Percentiles rank a stretch among this genome's conserved stretches.
Conservation (phyloP, 2,329 filamentous ascomycete species). For the Aspergillus aculeatinus region DNA sequence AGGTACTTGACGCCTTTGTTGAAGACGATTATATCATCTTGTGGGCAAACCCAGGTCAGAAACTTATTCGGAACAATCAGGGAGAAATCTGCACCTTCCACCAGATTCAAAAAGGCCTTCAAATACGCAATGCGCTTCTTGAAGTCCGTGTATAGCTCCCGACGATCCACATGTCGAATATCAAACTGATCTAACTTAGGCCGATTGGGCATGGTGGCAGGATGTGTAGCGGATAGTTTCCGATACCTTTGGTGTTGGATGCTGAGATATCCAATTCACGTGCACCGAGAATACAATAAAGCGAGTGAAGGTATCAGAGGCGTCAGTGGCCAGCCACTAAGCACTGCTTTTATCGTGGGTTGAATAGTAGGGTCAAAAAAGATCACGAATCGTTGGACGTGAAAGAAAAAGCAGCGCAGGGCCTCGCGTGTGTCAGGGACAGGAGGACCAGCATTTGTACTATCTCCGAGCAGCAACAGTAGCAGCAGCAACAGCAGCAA, state of each 20-base stretch:
- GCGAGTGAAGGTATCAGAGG: not conserved
- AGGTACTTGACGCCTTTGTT: conserved; percentile 14
- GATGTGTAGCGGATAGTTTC: not conserved
- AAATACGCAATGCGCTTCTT: conserved; percentile 12
- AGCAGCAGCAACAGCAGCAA: too few relatives aligned
- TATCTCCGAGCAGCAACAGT: not conserved
- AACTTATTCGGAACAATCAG: too few relatives aligned
- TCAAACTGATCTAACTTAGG: not conserved
- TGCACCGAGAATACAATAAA: not conserved
- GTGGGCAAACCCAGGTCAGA: not conserved
- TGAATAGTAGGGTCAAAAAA: not conserved
- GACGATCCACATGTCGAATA: conserved; percentile 7
- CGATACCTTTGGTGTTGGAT: not conserved
- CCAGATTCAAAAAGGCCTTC: conserved; percentile 9
- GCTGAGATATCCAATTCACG: not conserved
- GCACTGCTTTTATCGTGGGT: not conserved
- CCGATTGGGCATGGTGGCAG: not conserved
- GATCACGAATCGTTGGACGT: not conserved
- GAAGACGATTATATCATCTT: conserved; percentile 11
- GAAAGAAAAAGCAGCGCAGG: not conserved
- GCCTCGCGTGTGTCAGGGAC: not conserved
- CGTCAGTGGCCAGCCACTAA: not conserved
- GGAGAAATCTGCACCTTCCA: conserved; percentile 1
- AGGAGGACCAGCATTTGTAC: not conserved
- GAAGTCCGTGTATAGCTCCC: conserved; percentile 15